Base-by-base conservation (phyloP, 1,284 basidiomycete species). In the Ceratobasidium sp. region DNA sequence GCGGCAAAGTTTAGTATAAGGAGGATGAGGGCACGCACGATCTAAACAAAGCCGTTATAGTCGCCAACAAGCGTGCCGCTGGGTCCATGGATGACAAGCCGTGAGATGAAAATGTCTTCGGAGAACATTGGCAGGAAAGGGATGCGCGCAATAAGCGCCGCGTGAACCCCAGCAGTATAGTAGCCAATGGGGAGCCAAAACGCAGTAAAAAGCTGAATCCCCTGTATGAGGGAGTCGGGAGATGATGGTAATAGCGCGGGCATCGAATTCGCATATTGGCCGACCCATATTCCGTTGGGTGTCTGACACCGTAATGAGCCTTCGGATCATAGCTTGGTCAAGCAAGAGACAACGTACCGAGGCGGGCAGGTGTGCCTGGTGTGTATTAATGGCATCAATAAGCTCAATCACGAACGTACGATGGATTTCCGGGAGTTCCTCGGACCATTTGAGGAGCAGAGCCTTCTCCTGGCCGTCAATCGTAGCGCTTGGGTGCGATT, bases 1-100 rank as follows among this genome's bases (percentile, higher is more conserved):
- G 57, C 57, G 29, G 57, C 57, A 17, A 59, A 59, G 57, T 59
- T 59, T 7, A 59, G 25, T 6, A 59, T 32, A 15, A 59, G 57
- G 7, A 59, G 15, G 57, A 59, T 59, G 57, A 59, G n/a, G 3
- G 29, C 22, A 11, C 57, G 57, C 29, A 25, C 57, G 15, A 59
- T 25, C 22, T 29, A 59, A 34, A 59, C 25, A 11, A 34, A 9
- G 29, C 57, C 57, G 57, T 59, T 59, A 25, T 34, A 29, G 25
- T 34, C 29, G 4, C 57, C 57, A 17, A 59, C 8, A 9, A 59
- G 57, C 15, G 57, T 59, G 9, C 32, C 8, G 57, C 57, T 59
- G 3, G 57, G 57, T 29, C 25, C 25, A 29, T 29, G 25, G 25
- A 29, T 29, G 25, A 29, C 25, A 29, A 29, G 25, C 25, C 25